Evolutionary conservation across 169 alveolate species (phyloP).

Genomic region (Plasmodium chabaudi): DNA sequence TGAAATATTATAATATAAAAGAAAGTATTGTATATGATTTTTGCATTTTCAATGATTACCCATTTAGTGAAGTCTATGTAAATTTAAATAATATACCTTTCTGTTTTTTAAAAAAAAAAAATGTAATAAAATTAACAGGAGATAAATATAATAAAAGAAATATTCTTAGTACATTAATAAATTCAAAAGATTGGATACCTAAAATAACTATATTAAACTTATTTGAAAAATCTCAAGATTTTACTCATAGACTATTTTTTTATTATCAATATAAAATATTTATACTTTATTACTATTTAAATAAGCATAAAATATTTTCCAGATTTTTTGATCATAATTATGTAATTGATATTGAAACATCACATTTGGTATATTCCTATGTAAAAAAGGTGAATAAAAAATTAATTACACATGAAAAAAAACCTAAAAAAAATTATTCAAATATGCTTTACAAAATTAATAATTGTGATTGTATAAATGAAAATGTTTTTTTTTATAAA

Average conservation of each 20-base stretch:
- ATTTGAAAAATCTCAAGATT: constrained; percentile 59
- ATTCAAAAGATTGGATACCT: constrained; percentile 38
- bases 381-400: constrained; percentile 26
- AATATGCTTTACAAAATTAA: constrained; percentile 44
- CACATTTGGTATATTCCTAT: constrained; percentile 29
- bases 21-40: constrained; percentile 62
- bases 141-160: constrained; percentile 70
- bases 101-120: constrained; percentile 31
- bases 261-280: constrained; percentile 72
- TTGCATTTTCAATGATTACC: constrained; percentile 65
- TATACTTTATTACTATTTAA: constrained; percentile 48
- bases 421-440: constrained; percentile 50
- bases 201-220: constrained; percentile 54
- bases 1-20: constrained; percentile 39
- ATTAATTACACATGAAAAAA: constrained; percentile 18
- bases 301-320: constrained; percentile 60
- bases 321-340: constrained; percentile 24
- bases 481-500: constrained; percentile 52
- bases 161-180: constrained; percentile 29
- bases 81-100: constrained; percentile 47
- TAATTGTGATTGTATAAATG: constrained; percentile 65
- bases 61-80: constrained; percentile 54
- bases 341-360: constrained; percentile 5
- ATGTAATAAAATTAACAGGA: constrained; percentile 33
- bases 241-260: constrained; percentile 46